Evolutionary conservation across 192 early-diverging fungal species (phyloP).

Genomic region (Coemansia nantahalensis): DNA sequence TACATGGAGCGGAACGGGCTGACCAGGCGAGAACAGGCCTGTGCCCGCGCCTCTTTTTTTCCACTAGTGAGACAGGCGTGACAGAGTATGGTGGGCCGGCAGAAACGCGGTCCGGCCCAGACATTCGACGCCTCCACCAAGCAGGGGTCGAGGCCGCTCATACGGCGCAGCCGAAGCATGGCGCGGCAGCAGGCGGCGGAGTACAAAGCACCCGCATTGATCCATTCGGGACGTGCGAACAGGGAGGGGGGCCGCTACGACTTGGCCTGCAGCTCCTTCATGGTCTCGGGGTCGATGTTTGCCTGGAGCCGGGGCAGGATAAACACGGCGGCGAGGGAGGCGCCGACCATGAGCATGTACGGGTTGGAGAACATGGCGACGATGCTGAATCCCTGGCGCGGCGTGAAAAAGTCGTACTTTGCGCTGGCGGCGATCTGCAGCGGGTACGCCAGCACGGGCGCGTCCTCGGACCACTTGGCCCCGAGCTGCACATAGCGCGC

Average conservation of each 20-base stretch:
- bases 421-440: slow-evolving; percentile 35
- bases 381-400: slow-evolving; percentile 61
- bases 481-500: slow-evolving; percentile 49
- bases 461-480: slow-evolving; percentile 44
- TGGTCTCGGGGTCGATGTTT: slow-evolving; percentile 58
- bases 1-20: background rate
- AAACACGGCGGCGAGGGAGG: slow-evolving; percentile 58
- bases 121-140: too few species aligned
- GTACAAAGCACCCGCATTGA: too few species aligned
- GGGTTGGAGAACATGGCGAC: slow-evolving; percentile 62
- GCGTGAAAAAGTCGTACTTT: slow-evolving; percentile 53
- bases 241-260: too few species aligned
- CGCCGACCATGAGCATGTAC: slow-evolving; percentile 66
- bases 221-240: too few species aligned
- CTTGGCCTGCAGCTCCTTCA: slow-evolving; percentile 49
- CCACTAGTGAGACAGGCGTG: too few species aligned
- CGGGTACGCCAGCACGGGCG: slow-evolving; percentile 46
- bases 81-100: too few species aligned
- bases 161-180: background rate
- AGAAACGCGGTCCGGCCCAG: too few species aligned
- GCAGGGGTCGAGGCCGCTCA: too few species aligned
- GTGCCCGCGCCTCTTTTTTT: too few species aligned
- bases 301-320: slow-evolving; percentile 63
- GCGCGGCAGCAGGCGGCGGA: slow-evolving; percentile 2
- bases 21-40: too few species aligned